Evolutionary conservation across 352 stramenopile species (phyloP).

Genomic region (Pythium apleroticum): DNA sequence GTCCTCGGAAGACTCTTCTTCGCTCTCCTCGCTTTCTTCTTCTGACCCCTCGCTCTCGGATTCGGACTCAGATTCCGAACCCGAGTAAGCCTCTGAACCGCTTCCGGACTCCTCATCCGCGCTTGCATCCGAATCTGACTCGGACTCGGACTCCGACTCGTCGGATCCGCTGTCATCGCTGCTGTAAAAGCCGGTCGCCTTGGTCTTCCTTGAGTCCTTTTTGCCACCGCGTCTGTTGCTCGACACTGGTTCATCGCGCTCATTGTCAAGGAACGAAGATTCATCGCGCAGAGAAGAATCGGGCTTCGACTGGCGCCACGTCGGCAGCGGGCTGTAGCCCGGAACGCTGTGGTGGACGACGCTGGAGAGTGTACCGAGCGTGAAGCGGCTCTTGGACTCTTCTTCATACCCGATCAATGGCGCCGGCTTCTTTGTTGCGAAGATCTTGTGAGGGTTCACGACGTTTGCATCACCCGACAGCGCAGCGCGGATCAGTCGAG

Average conservation of each 20-base stretch:
- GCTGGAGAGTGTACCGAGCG: slow-evolving; percentile 85
- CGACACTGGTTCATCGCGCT: slow-evolving; percentile 8
- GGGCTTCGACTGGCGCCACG: slow-evolving; percentile 71
- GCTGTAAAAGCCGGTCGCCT: slow-evolving; percentile 68
- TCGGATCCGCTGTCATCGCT: slow-evolving; percentile 52
- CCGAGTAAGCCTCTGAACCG: slow-evolving; percentile 27
- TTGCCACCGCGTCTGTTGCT: slow-evolving; percentile 24
- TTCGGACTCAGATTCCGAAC: slow-evolving; percentile 49
- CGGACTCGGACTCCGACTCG: slow-evolving; percentile 31
- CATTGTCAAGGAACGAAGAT: slow-evolving; percentile 42
- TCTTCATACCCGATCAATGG: slow-evolving; percentile 76
- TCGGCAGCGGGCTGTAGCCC: slow-evolving; percentile 74
- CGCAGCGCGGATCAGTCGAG: slow-evolving; percentile 79
- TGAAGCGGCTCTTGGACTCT: slow-evolving; percentile 73
- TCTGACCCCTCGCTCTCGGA: slow-evolving; percentile 39
- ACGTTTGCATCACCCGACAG: slow-evolving; percentile 56
- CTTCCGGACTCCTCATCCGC: slow-evolving; percentile 17
- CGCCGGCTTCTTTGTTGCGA: slow-evolving; percentile 78
- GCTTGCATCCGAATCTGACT: slow-evolving; percentile 40
- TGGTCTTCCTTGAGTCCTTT: slow-evolving; percentile 33
- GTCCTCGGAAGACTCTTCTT: slow-evolving; percentile 54
- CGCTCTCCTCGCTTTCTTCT: slow-evolving; percentile 38
- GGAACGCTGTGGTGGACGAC: slow-evolving; percentile 83
- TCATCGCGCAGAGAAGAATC: slow-evolving; percentile 80
- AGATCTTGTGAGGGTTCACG: slow-evolving; percentile 74